Base-by-base conservation (phyloP, 2,329 filamentous ascomycete genomes). In the Talaromyces piceae region DNA sequence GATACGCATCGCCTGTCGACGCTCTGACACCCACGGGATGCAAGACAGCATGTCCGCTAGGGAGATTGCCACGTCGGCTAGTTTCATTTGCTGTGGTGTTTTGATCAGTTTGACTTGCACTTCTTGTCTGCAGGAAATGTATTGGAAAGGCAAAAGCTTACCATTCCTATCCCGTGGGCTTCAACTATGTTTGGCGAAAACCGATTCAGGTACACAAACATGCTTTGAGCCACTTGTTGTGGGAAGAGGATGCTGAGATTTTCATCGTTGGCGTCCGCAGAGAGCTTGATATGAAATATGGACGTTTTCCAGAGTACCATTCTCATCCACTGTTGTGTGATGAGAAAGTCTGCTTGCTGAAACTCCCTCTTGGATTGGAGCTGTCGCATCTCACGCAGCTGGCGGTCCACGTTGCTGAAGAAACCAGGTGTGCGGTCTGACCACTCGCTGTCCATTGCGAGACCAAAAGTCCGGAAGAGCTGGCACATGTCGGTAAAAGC, bases 281-380 rank as follows among this genome's bases (percentile, higher is more conserved):
- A 53, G 18, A 53, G 51, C 22, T 53, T 53, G 23, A 53, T 46
- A 9, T 53, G 51, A 18, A 53, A 53, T 8, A 53, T 53, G 12
- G 51, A 53, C 23, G 49, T 53, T 37, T 53, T 53, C 51, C 51
- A 53, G 5, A 53, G 31, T 31, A 53, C 45, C 23, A 53, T 49
- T 22, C 51, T 41, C 51, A 53, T 53, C 51, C 51, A 53, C 26
- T 53, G 51, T 41, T 53, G 51, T 5, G 51, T 53, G 22, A 53
- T 53, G 20, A 53, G 51, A 30, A 53, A 53, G 25, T 53, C 51
- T 16, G 51, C 51, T 43, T 43, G 51, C 28, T 53, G 51, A 26
- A 49, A 45, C 28, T 53, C 25, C 22, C 41, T 45, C 33, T 53
- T 53, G 8, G 46, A 53, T 26, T 53, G 46, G n/a, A 49, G 12